These are phyloP conservation scores for Cichorium intybus DNA, from an alignment of 140 eudicot genomes.

Conservation along the genomic window DNA sequence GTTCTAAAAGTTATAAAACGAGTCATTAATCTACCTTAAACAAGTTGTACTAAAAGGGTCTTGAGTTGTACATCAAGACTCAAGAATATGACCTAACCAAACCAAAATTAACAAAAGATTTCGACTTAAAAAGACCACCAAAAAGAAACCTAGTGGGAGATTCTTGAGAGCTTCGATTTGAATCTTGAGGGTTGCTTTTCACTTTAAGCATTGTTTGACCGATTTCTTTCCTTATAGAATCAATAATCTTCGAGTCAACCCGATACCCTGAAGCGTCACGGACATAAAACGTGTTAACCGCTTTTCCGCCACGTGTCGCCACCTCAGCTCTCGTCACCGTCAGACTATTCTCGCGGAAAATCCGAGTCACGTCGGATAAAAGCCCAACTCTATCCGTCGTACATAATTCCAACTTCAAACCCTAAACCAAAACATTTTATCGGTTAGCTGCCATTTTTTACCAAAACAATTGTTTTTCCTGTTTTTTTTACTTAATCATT, in stretches of 20 bases:
- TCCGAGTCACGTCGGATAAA: slow-evolving; percentile 82
- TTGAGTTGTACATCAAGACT: slow-evolving; percentile 33
- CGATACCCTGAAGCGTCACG: slow-evolving; percentile 84
- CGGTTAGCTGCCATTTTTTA: no score
- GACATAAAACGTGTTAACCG: slow-evolving; percentile 82
- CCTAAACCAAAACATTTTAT: slow-evolving; percentile 34
- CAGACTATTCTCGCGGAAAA: slow-evolving; percentile 87
- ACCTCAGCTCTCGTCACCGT: slow-evolving; percentile 87
- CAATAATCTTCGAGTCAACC: slow-evolving; percentile 81
- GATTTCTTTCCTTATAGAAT: slow-evolving; percentile 76
- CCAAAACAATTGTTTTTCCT: no score
- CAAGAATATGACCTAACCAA: slow-evolving; percentile 80
- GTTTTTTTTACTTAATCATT: neutral
- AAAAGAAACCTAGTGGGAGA: slow-evolving; percentile 88
- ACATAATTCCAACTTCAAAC: slow-evolving; percentile 85
- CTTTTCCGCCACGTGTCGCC: slow-evolving; percentile 78
- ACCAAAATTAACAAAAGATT: slow-evolving; percentile 82
- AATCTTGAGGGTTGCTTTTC: slow-evolving; percentile 54
- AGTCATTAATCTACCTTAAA: neutral
- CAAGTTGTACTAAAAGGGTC: neutral
- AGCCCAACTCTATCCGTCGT: slow-evolving; percentile 85
- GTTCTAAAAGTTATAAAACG: neutral
- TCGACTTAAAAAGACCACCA: slow-evolving; percentile 84
- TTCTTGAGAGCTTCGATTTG: slow-evolving; percentile 48
- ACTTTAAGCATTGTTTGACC: slow-evolving; percentile 92